phyloP scores from a whole-genome alignment of 148 eudicot species.

The Nyssa sinensis region DNA sequence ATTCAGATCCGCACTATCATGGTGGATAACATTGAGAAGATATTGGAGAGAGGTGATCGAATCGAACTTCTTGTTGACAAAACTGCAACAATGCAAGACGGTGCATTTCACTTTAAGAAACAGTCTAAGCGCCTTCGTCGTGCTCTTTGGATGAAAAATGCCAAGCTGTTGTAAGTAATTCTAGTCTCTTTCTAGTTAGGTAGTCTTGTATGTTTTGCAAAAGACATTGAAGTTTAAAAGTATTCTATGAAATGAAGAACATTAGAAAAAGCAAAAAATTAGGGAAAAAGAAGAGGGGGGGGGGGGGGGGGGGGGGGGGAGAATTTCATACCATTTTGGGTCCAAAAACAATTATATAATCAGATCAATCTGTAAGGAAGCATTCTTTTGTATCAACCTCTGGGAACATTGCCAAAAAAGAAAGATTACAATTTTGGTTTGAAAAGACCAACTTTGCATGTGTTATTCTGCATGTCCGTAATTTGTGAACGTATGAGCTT shows the following conservation, averaged over 20 bases:
- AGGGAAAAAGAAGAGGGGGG: too few relatives aligned
- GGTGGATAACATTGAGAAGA: constrained; percentile 97
- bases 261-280: not conserved
- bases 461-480: too few relatives aligned
- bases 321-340: too few relatives aligned
- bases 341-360: too few relatives aligned
- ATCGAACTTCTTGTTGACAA: constrained; percentile 99
- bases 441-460: too few relatives aligned
- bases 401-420: too few relatives aligned
- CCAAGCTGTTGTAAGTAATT: constrained; percentile 83
- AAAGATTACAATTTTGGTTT: too few relatives aligned
- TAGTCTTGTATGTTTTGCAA: not conserved
- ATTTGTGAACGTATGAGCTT: too few relatives aligned
- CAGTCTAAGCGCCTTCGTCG: constrained; percentile 93
- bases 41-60: constrained; percentile 92
- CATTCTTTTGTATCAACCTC: too few relatives aligned
- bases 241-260: not conserved
- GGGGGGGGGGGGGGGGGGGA: too few relatives aligned
- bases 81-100: constrained; percentile 95
- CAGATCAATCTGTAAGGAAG: too few relatives aligned
- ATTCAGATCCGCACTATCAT: constrained; percentile 87
- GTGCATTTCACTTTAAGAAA: constrained; percentile 94
- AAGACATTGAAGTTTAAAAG: not conserved
- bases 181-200: not conserved
- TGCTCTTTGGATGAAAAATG: constrained; percentile 99